These are phyloP conservation scores for Thyridium curvatum DNA, from an alignment of 2,329 filamentous ascomycete genomes.

Conservation along the genomic window DNA sequence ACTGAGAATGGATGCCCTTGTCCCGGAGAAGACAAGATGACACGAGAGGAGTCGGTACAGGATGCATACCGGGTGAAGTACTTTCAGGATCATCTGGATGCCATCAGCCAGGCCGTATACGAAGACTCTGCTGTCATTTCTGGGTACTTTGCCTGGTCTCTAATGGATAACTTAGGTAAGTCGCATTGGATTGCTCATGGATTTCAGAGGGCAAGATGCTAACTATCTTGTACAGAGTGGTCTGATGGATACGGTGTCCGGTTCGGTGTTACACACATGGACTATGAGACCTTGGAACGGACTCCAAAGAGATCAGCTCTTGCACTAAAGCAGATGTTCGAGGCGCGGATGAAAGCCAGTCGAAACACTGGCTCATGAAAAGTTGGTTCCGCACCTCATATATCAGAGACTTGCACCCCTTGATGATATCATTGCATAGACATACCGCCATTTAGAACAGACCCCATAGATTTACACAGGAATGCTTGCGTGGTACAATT, in stretches of 20 bases:
- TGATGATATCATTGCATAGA: no score
- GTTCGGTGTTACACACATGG: conserved; percentile 29
- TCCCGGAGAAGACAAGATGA: conserved; percentile 25
- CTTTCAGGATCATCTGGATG: conserved; percentile 29
- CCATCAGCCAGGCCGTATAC: conserved; percentile 20
- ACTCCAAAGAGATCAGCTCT: conserved; percentile 29
- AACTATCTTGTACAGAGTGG: background rate
- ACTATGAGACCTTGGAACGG: conserved; percentile 27
- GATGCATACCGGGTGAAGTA: conserved; percentile 29
- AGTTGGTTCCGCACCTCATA: background rate
- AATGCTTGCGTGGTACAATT: no score
- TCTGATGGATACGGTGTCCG: conserved; percentile 26
- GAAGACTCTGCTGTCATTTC: conserved; percentile 9
- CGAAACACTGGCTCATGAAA: no score
- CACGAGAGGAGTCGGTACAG: conserved; percentile 23
- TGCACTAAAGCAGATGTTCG: conserved; percentile 18
- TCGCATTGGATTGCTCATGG: background rate
- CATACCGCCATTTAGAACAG: no score
- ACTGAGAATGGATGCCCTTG: conserved; percentile 26
- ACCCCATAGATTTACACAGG: no score
- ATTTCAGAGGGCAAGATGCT: no score
- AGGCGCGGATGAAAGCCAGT: conserved; percentile 4
- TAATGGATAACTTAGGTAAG: conserved; percentile 14
- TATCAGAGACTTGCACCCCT: no score
- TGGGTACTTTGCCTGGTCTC: conserved; percentile 24